phyloP scores from a whole-genome alignment of 352 stramenopile species.

The Phytophthora idaei region DNA sequence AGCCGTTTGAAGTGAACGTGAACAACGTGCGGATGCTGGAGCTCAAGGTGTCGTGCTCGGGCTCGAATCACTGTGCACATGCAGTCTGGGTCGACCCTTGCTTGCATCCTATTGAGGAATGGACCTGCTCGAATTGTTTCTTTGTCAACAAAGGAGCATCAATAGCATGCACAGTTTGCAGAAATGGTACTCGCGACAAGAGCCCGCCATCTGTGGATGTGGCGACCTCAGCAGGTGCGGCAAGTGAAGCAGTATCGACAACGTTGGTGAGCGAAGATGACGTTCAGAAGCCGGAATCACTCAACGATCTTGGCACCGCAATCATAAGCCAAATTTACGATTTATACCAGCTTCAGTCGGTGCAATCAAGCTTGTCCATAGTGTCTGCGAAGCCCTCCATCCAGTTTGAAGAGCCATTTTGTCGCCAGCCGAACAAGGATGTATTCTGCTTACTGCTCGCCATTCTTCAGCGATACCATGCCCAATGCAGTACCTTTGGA shows the following conservation, averaged over 20 bases:
- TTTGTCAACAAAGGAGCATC: slow-evolving; percentile 70
- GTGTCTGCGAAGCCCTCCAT: slow-evolving; percentile 17
- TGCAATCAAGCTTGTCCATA: slow-evolving; percentile 1
- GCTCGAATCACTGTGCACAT: slow-evolving; percentile 82
- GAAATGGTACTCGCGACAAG: slow-evolving; percentile 31
- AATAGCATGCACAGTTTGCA: slow-evolving; percentile 61
- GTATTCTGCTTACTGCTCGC: slow-evolving; percentile 56
- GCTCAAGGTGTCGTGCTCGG: slow-evolving; percentile 66
- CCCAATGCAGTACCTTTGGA: slow-evolving; percentile 1
- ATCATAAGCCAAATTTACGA: slow-evolving; percentile 41
- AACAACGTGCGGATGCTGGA: slow-evolving; percentile 76
- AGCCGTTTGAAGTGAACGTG: slow-evolving; percentile 71
- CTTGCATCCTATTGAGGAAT: slow-evolving; percentile 72
- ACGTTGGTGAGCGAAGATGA: neutral
- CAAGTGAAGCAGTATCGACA: slow-evolving; percentile 1
- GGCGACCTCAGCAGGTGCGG: neutral
- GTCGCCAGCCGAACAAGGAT: slow-evolving; percentile 61
- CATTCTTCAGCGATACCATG: slow-evolving; percentile 53
- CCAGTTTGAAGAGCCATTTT: slow-evolving; percentile 82
- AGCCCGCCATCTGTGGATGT: neutral
- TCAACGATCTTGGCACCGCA: slow-evolving; percentile 26
- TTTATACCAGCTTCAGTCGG: slow-evolving; percentile 34
- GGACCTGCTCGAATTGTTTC: slow-evolving; percentile 67
- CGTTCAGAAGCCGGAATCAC: slow-evolving; percentile 10
- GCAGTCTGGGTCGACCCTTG: slow-evolving; percentile 84